These are phyloP conservation scores for Citrullus colocynthis DNA, from an alignment of 306 rosid species.

Conservation along the genomic window DNA sequence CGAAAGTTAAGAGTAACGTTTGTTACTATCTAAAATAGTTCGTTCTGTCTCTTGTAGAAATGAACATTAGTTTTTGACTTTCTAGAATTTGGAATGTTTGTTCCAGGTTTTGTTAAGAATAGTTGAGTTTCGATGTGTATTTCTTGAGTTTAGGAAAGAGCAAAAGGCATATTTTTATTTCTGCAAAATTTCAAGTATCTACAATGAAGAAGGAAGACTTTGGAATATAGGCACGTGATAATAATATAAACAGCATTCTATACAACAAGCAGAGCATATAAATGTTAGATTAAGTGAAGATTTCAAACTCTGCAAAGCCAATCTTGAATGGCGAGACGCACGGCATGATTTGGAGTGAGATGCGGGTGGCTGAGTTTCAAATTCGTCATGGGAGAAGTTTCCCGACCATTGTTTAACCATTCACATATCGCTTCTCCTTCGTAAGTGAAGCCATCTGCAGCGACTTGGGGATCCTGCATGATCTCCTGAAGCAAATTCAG, in stretches of 20 bases:
- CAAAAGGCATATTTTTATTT: neutral
- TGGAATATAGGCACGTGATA: neutral
- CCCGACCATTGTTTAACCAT: slow-evolving; percentile 63
- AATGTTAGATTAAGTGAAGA: neutral
- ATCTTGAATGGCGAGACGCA: slow-evolving; percentile 69
- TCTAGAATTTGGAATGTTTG: neutral
- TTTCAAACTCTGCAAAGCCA: slow-evolving; percentile 71
- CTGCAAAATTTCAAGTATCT: neutral
- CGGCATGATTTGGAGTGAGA: slow-evolving; percentile 64
- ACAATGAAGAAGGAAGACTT: neutral
- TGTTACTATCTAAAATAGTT: neutral
- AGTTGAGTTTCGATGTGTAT: neutral
- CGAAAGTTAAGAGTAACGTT: neutral
- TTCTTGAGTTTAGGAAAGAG: neutral
- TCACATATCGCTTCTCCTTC: slow-evolving; percentile 83
- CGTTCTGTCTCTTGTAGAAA: neutral
- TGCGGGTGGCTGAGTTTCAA: slow-evolving; percentile 45
- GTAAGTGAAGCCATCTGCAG: slow-evolving; percentile 83
- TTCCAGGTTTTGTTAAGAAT: neutral
- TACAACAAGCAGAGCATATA: neutral
- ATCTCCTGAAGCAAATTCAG: slow-evolving; percentile 51
- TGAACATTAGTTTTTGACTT: neutral
- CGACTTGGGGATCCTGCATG: slow-evolving; percentile 85
- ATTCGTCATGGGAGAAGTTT: slow-evolving; percentile 85
- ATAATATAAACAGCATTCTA: neutral